Evolutionary conservation across 2,329 filamentous ascomycete genomes (phyloP).

Genomic region (Arthrobotrys entomopaga): DNA sequence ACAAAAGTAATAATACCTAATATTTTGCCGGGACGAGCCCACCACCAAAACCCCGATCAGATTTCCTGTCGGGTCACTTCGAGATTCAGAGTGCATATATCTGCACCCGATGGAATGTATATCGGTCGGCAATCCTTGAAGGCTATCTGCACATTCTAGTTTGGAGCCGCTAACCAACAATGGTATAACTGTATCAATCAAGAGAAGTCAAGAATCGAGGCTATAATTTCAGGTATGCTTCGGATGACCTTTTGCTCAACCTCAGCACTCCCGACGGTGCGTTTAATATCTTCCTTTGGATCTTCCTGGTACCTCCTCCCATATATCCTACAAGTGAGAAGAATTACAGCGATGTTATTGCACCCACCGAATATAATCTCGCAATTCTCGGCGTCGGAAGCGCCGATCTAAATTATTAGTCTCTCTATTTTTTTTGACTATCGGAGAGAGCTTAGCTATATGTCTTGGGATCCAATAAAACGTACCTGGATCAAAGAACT

Average conservation of each 20-base stretch:
- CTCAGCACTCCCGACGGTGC: neutral
- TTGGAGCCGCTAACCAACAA: too few species aligned
- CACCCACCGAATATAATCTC: neutral
- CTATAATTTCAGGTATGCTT: neutral
- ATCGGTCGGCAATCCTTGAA: too few species aligned
- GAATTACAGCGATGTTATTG: neutral
- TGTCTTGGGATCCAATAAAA: neutral
- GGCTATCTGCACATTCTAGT: too few species aligned
- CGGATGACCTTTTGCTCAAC: neutral
- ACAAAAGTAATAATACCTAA: too few species aligned
- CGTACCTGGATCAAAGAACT: neutral
- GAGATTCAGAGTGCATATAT: too few species aligned
- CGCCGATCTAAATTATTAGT: neutral
- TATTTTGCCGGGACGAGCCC: too few species aligned
- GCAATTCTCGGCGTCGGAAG: neutral
- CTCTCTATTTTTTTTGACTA: too few species aligned
- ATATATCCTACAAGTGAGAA: neutral
- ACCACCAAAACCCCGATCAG: too few species aligned
- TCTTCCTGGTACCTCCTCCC: neutral
- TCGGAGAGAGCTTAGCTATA: too few species aligned
- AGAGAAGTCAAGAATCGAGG: conserved; percentile 2
- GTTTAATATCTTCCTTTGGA: neutral
- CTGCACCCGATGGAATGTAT: too few species aligned
- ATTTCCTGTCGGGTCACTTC: too few species aligned
- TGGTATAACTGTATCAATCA: too few species aligned